Conservation (phyloP, 371 early-diverging fungal species). For the Actinomortierella wolfii region DNA sequence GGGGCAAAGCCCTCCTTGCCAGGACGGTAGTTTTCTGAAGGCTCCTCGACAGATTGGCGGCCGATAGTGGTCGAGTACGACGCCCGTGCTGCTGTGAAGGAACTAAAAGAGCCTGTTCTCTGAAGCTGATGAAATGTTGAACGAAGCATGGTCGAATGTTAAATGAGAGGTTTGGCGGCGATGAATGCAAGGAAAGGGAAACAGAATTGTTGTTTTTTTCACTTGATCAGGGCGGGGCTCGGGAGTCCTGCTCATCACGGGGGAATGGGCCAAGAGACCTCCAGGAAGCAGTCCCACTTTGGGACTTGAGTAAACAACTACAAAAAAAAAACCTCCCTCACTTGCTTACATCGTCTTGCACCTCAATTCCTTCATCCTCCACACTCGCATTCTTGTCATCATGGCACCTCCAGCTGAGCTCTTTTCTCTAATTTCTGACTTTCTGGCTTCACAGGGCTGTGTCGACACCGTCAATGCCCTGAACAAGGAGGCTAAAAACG, state of each 20-base stretch:
- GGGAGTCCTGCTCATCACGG: neutral
- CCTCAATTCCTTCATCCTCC: neutral
- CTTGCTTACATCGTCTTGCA: neutral
- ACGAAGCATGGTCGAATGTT: conserved; percentile 28
- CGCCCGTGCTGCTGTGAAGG: too few species aligned
- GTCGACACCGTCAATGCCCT: conserved; percentile 39
- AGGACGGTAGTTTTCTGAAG: conserved; percentile 39
- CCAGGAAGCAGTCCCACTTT: too few species aligned
- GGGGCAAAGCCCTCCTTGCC: conserved; percentile 47
- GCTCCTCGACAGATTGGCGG: conserved; percentile 31
- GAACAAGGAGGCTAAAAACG: conserved; percentile 46
- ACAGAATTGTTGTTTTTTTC: conserved; percentile 1
- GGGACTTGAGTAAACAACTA: neutral
- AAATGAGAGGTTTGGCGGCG: too few species aligned
- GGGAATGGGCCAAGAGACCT: too few species aligned
- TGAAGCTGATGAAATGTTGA: too few species aligned
- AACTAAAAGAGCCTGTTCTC: too few species aligned
- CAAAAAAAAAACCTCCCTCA: neutral
- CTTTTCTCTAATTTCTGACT: conserved; percentile 39
- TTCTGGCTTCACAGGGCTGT: conserved; percentile 39
- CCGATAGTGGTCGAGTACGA: too few species aligned
- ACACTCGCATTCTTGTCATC: conserved; percentile 1
- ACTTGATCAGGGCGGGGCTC: neutral
- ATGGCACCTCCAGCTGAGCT: conserved; percentile 45
- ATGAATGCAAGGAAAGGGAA: too few species aligned